A percentile compares a stretch with the other conserved stretches of the same genome.
Conservation (phyloP, 208 protist species). For the Trypanosoma caninum region DNA sequence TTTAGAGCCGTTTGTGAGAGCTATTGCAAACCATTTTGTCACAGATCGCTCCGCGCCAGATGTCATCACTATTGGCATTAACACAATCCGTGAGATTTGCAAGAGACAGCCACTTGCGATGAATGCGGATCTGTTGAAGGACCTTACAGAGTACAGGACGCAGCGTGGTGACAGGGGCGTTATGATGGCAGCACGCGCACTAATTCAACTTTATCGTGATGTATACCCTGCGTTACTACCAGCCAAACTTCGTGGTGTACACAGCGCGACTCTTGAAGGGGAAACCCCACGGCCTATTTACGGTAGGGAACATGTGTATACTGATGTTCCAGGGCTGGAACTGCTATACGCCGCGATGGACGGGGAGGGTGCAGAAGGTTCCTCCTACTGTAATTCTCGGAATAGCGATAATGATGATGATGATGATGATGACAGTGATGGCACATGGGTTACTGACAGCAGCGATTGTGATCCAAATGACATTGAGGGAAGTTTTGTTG, state of each 20-base stretch:
- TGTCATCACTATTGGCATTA: conserved; percentile 95
- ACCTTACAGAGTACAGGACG: conserved; percentile 93
- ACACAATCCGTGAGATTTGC: conserved; percentile 96
- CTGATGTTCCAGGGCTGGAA: conserved; percentile 84
- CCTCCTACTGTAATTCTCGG: background rate
- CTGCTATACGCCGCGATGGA: conserved; percentile 58
- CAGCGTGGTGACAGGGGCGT: conserved; percentile 95
- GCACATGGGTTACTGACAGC: conserved; percentile 72
- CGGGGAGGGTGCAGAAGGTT: conserved; percentile 10
- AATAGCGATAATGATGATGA: conserved; percentile 24
- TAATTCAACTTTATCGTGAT: conserved; percentile 95
- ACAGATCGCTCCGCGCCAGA: conserved; percentile 91
- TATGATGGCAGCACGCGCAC: conserved; percentile 92
- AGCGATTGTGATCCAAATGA: conserved; percentile 59
- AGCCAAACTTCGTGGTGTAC: conserved; percentile 87
- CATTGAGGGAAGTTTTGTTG: conserved; percentile 73
- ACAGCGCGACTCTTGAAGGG: conserved; percentile 30
- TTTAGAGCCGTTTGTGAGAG: conserved; percentile 88
- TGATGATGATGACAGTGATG: conserved; percentile 41
- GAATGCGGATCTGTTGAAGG: conserved; percentile 90
- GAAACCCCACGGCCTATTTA: conserved; percentile 48
- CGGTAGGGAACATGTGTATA: conserved; percentile 65
- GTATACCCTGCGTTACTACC: conserved; percentile 95
- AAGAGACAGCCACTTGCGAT: conserved; percentile 94
- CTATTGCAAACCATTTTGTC: conserved; percentile 97